Base-by-base conservation (phyloP, 108 stramenopile species). In the Pseudonitzschia pungens region DNA sequence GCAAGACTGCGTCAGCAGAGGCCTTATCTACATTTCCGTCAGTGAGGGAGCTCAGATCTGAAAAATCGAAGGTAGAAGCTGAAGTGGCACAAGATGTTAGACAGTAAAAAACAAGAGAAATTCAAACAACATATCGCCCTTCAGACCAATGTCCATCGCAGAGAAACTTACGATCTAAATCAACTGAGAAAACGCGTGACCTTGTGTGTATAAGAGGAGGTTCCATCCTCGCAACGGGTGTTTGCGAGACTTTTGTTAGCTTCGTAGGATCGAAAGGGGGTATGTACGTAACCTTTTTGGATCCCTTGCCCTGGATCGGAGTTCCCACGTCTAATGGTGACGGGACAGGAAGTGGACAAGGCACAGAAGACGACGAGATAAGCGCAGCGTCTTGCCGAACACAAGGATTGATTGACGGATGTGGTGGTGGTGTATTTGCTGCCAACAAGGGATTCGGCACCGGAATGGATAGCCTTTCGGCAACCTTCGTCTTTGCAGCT, bases 131-230 rank as follows among this genome's bases (percentile, higher is more conserved):
- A 44, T 28, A 31, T 15, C 24, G 0, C n/a, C 24, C 18, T 16
- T 15, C 8, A 16, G 18, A 41, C 20, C 36, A 40, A 7, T 26
- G 16, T 31, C 27, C 18, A 24, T 16, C 20, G 36, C 9, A 11
- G 21, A 69, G 2, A 52, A 28, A 87, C 86, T 87, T 76, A 87
- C 86, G 86, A 78, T 93, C 92, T 57, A 93, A 64, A 73, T 93
- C 92, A 62, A 93, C 90, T 6, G 92, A 93, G 59, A 91, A 91
- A 33, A 91, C 86, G n/a, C 92, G 54, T 28, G 54, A 57, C 22
- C 86, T 71, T 9, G 50, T 45, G 5, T 48, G 45, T 10, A 48
- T 48, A 8, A 15, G 31, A 20, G 60, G 36, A 48, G n/a, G 66
- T 63, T 58, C 62, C 26, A 59, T 31, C 18, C 71, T 71, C 33